These are phyloP conservation scores for Medicago lupulina DNA, from an alignment of 306 rosid genomes.

Conservation along the genomic window DNA sequence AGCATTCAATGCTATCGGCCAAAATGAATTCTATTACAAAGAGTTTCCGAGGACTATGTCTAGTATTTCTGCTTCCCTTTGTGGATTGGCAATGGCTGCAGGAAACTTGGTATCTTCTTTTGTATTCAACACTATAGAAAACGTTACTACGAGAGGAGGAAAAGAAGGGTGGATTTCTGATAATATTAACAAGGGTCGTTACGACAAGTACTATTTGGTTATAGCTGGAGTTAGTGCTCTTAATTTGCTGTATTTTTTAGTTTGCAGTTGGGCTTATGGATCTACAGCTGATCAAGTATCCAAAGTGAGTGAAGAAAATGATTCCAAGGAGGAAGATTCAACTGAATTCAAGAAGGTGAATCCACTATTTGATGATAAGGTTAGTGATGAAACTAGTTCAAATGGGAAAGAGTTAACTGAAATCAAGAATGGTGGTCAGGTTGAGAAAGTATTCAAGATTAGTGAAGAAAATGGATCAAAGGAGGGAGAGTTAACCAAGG, in stretches of 20 bases:
- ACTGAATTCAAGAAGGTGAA: slow-evolving; percentile 19
- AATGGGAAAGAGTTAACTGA: slow-evolving; percentile 38
- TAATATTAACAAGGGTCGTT: slow-evolving; percentile 61
- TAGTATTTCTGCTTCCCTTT: slow-evolving; percentile 59
- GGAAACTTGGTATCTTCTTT: slow-evolving; percentile 60
- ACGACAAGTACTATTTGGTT: slow-evolving; percentile 64
- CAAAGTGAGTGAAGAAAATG: slow-evolving; percentile 13
- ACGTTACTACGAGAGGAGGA: slow-evolving; percentile 63
- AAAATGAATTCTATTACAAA: slow-evolving; percentile 69
- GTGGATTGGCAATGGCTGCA: slow-evolving; percentile 61
- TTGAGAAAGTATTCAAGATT: slow-evolving; percentile 9
- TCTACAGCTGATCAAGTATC: slow-evolving; percentile 50
- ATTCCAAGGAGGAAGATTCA: slow-evolving; percentile 39
- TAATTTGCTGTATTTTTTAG: slow-evolving; percentile 52
- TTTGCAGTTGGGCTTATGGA: slow-evolving; percentile 76
- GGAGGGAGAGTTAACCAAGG: slow-evolving; percentile 32
- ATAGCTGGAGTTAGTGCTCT: slow-evolving; percentile 50
- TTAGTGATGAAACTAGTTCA: slow-evolving; percentile 27
- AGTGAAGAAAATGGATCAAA: slow-evolving; percentile 25
- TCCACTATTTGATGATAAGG: background rate
- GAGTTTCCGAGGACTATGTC: slow-evolving; percentile 75
- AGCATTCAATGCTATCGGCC: slow-evolving; percentile 71
- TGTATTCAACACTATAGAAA: slow-evolving; percentile 50
- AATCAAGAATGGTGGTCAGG: slow-evolving; percentile 11
- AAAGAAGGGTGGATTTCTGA: slow-evolving; percentile 67